phyloP scores from a whole-genome alignment of 768 basidiomycete genomes.

The Arthromyces matolae region DNA sequence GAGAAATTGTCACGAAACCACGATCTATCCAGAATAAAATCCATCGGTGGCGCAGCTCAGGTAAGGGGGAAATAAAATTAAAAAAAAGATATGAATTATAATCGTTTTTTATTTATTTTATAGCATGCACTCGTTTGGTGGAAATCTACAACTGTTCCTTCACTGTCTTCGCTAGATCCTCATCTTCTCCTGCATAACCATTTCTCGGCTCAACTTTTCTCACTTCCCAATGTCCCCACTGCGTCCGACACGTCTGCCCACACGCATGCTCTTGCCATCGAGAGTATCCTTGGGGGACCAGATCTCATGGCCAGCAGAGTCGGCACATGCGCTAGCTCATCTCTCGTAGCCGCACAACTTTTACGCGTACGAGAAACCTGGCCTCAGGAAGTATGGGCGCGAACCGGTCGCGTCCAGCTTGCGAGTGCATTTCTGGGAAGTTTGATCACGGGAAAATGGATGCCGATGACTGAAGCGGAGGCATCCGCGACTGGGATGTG shows the following conservation, averaged over 20 bases:
- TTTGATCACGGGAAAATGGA: conserved; percentile 68
- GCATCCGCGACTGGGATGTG: conserved; percentile 79
- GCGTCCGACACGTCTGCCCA: conserved; percentile 81
- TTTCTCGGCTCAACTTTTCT: conserved; percentile 63
- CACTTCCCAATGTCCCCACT: conserved; percentile 69
- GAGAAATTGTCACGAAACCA: conserved; percentile 69
- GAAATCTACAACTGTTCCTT: conserved; percentile 74
- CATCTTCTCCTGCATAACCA: conserved; percentile 66
- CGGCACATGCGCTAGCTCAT: conserved; percentile 67
- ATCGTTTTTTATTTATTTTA: conserved; percentile 14
- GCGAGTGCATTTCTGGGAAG: conserved; percentile 73
- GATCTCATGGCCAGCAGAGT: conserved; percentile 75
- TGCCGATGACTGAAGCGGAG: conserved; percentile 69
- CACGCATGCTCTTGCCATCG: conserved; percentile 71
- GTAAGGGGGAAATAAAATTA: conserved; percentile 29
- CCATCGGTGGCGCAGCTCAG: conserved; percentile 78
- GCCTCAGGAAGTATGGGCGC: conserved; percentile 73
- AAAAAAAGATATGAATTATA: neutral
- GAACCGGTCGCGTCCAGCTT: conserved; percentile 75
- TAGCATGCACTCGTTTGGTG: conserved; percentile 82
- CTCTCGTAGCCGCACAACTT: conserved; percentile 71
- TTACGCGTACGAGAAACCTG: conserved; percentile 75
- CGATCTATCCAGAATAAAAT: conserved; percentile 68
- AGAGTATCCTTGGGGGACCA: conserved; percentile 72
- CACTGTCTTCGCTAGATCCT: conserved; percentile 69